phyloP scores from a whole-genome alignment of 495 filamentous ascomycete species.

The Penicillium arizonense region DNA sequence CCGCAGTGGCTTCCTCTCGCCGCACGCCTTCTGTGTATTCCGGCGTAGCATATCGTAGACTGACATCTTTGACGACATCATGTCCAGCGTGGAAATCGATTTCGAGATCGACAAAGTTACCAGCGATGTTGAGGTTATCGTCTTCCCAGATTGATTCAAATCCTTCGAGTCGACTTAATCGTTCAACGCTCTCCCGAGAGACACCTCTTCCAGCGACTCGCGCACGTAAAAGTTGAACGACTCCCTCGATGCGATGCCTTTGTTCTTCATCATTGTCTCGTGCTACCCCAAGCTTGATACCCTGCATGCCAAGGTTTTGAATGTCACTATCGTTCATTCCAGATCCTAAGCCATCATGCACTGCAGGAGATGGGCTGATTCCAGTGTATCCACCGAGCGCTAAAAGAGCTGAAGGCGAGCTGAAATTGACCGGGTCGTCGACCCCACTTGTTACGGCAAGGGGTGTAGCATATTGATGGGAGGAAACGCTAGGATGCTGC shows the following conservation, averaged over 20 bases:
- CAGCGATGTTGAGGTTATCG: slow-evolving; percentile 68
- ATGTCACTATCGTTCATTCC: slow-evolving; percentile 47
- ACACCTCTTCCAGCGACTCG: slow-evolving; percentile 55
- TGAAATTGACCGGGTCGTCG: slow-evolving; percentile 45
- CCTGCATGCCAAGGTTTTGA: slow-evolving; percentile 42
- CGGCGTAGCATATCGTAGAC: slow-evolving; percentile 44
- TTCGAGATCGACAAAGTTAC: slow-evolving; percentile 55
- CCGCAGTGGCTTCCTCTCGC: slow-evolving; percentile 45
- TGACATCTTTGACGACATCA: slow-evolving; percentile 46
- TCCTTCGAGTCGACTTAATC: slow-evolving; percentile 67
- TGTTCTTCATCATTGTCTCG: slow-evolving; percentile 55
- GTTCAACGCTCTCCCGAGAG: slow-evolving; percentile 77
- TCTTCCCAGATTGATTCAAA: slow-evolving; percentile 75
- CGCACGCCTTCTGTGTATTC: slow-evolving; percentile 41
- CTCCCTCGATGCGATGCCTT: slow-evolving; percentile 48
- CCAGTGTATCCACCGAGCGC: slow-evolving; percentile 43
- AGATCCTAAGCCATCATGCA: slow-evolving; percentile 37
- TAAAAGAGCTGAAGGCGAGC: slow-evolving; percentile 44
- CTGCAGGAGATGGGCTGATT: slow-evolving; percentile 42
- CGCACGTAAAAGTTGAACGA: slow-evolving; percentile 39
- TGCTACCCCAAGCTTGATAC: slow-evolving; percentile 37
- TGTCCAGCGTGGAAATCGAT: slow-evolving; percentile 47
- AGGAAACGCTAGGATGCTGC: slow-evolving; percentile 28
- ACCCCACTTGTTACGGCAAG: slow-evolving; percentile 32
- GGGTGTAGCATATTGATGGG: slow-evolving; percentile 45